A percentile compares a stretch with the other conserved stretches of the same genome.
phyloP scores from a whole-genome alignment of 352 stramenopile species.

The Peronospora belbahrii region DNA sequence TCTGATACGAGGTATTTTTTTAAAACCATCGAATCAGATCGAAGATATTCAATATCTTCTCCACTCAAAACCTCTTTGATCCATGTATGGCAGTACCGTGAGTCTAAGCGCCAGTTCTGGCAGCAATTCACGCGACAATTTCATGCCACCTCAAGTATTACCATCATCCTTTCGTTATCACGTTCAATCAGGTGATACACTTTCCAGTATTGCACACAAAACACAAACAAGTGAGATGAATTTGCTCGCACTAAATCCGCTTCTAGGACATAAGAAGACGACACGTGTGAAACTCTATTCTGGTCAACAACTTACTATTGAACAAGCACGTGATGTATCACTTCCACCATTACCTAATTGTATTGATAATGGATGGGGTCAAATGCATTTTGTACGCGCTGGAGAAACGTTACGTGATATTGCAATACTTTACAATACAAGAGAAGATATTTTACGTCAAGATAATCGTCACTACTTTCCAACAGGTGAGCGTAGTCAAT shows the following conservation, averaged over 20 bases:
- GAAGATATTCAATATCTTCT: too few relatives aligned
- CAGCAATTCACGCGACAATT: constrained; percentile 20
- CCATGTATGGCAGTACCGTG: constrained; percentile 56
- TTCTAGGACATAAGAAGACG: constrained; percentile 40
- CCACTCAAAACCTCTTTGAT: constrained; percentile 13
- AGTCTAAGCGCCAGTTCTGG: constrained; percentile 19
- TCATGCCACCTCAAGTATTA: constrained; percentile 18
- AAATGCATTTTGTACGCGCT: constrained; percentile 72
- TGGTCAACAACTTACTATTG: constrained; percentile 68
- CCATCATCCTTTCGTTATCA: constrained; percentile 67
- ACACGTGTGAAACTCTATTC: constrained; percentile 54
- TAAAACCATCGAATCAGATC: too few relatives aligned
- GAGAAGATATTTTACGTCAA: constrained; percentile 62
- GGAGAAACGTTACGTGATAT: constrained; percentile 67
- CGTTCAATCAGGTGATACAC: constrained; percentile 54
- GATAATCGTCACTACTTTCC: constrained; percentile 81
- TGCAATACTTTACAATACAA: constrained; percentile 73
- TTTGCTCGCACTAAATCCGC: constrained; percentile 61
- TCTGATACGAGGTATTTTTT: too few relatives aligned
- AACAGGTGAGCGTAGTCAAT: constrained; percentile 52
- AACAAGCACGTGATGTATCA: constrained; percentile 58
- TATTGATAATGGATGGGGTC: constrained; percentile 79
- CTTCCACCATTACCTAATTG: constrained; percentile 64
- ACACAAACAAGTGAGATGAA: constrained; percentile 46
- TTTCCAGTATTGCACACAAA: constrained; percentile 57